Base-by-base conservation (phyloP, 371 early-diverging fungal genomes). In the Actinomortierella ambigua region DNA sequence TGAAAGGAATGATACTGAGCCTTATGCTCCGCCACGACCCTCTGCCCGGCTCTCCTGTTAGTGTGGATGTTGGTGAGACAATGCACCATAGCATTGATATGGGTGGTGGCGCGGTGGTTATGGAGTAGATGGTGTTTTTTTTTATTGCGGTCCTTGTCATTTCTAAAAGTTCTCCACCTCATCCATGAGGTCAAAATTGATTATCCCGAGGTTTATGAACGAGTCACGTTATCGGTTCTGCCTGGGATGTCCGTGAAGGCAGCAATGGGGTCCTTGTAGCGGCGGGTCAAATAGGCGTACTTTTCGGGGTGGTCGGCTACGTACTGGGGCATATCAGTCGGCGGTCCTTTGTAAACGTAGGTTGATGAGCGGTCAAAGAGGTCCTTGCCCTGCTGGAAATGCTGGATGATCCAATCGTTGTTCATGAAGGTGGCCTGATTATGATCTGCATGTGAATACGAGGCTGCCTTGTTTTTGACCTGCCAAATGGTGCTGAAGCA, bases 401-500 rank as follows among this genome's bases (percentile, higher is more conserved):
- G 54, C 5, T 62, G 54, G 20, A 68, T 4, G 43, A 68, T 50
- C 62, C 58, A 58, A 3, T 43, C 18, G 2, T 28, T n/a, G 7
- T n/a, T 24, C 27, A 34, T 43, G 24, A 34, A 58, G 40, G 29
- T 20, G 11, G 1, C 44, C 15, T 15, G 40, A 17, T 58, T 58
- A 22, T 50, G 46, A 40, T 62, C 68, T 29, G 13, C 1, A 27
- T 61, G 62, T 27, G 62, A 62, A n/a, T 53, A 62, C 17, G 55
- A 26, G 28, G 42, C 40, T 17, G 58, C 23, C 23, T 58, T 61
- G n/a, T 49, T 15, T 15, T 61, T 8, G 11, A 62, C 53, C 27
- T 49, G 24, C 1, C 53, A 29, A 3, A 62, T 48, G 7, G 22
- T 57, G 2, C 44, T 17, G 26, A 62, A 50, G 24, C 67, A 62